These are phyloP conservation scores for Mucor indicus DNA, from an alignment of 371 early-diverging fungal genomes.

Conservation along the genomic window DNA sequence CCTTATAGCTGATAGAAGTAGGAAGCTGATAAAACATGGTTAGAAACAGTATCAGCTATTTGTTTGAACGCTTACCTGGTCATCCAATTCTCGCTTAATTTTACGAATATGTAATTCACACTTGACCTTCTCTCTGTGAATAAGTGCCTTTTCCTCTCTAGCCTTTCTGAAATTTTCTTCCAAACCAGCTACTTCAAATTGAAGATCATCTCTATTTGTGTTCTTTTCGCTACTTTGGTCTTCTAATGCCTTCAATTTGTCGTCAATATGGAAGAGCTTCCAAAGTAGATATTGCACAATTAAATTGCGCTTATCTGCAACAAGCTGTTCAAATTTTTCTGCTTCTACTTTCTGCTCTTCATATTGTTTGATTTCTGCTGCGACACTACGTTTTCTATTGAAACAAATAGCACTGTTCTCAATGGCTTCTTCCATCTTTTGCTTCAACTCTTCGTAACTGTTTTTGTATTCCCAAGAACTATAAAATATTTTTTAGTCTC, in stretches of 20 bases:
- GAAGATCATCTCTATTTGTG: conserved; percentile 32
- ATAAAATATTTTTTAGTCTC: background rate
- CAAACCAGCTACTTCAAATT: conserved; percentile 29
- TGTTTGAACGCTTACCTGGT: conserved; percentile 37
- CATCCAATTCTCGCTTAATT: conserved; percentile 58
- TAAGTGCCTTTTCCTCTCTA: conserved; percentile 69
- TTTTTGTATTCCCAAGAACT: conserved; percentile 85
- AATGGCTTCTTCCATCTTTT: conserved; percentile 78
- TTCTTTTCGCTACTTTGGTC: conserved; percentile 30
- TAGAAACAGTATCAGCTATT: too few relatives aligned
- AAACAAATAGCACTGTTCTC: conserved; percentile 87
- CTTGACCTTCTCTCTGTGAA: conserved; percentile 71
- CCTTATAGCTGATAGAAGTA: conserved; percentile 63
- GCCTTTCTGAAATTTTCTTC: conserved; percentile 61
- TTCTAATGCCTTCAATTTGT: conserved; percentile 52
- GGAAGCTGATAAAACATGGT: conserved; percentile 36
- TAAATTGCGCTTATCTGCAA: conserved; percentile 55
- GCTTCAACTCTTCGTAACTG: conserved; percentile 86
- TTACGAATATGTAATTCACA: conserved; percentile 71
- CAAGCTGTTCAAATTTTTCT: conserved; percentile 74
- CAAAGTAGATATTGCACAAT: conserved; percentile 74
- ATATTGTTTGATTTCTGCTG: conserved; percentile 87
- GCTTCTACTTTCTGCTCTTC: conserved; percentile 90
- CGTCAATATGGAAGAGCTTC: conserved; percentile 86
- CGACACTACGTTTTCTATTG: conserved; percentile 84